These are phyloP conservation scores for Dittrichia graveolens DNA, from an alignment of 129 eudicot species.

Conservation along the genomic window DNA sequence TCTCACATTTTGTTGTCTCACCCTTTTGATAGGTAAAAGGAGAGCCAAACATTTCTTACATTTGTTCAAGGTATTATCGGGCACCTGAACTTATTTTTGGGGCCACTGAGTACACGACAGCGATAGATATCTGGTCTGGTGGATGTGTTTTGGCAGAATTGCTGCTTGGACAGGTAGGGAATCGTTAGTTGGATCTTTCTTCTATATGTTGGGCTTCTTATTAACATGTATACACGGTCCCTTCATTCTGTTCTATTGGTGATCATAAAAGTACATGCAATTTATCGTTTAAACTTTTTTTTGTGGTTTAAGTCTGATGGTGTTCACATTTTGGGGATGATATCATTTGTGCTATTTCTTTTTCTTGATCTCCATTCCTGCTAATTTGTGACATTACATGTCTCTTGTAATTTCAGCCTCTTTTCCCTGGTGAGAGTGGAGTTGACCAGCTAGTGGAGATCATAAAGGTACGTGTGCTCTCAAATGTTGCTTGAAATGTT, in stretches of 20 bases:
- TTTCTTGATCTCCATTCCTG: too few relatives aligned
- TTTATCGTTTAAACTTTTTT: background rate
- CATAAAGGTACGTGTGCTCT: constrained; percentile 56
- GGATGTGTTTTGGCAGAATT: constrained; percentile 65
- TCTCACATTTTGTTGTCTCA: constrained; percentile 6
- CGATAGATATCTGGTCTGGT: constrained; percentile 66
- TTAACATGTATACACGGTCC: too few relatives aligned
- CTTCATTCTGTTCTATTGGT: too few relatives aligned
- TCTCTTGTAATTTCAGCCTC: constrained; percentile 39
- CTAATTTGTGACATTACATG: background rate
- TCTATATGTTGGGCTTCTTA: too few relatives aligned
- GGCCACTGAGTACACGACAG: constrained; percentile 81
- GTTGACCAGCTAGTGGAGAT: constrained; percentile 94
- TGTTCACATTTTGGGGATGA: background rate
- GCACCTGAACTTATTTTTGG: constrained; percentile 55
- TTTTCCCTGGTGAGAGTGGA: constrained; percentile 65
- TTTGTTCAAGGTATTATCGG: constrained; percentile 67
- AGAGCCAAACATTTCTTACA: constrained; percentile 85
- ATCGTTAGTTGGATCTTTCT: too few relatives aligned
- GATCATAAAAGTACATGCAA: too few relatives aligned
- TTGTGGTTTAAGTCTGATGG: background rate
- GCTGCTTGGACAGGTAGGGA: constrained; percentile 54
- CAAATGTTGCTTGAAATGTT: background rate
- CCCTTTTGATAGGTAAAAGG: constrained; percentile 55
- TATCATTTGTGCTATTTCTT: too few relatives aligned